Percentiles rank a stretch among this genome's conserved stretches.
These are phyloP conservation scores for Graphilbum ipis-grandicollis DNA, from an alignment of 2,329 filamentous ascomycete genomes.

Conservation along the genomic window DNA sequence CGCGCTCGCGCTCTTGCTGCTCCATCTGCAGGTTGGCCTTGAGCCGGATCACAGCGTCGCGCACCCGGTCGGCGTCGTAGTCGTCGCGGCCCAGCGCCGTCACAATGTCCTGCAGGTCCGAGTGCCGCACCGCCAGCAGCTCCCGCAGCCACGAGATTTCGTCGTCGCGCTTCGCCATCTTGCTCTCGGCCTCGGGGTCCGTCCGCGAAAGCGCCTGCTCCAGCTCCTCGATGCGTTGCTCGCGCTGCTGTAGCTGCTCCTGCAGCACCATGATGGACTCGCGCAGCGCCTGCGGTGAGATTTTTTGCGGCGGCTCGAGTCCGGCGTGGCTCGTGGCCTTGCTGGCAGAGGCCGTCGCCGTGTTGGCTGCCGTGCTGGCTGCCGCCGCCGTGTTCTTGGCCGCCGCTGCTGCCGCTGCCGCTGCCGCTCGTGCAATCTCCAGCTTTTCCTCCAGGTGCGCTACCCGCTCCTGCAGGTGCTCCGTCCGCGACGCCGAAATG, in stretches of 20 bases:
- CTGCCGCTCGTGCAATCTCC: neutral
- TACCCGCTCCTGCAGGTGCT: slow-evolving; percentile 75
- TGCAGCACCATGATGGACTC: slow-evolving; percentile 94
- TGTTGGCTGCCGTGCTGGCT: slow-evolving; percentile 14
- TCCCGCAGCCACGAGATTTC: slow-evolving; percentile 94
- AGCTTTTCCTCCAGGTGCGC: slow-evolving; percentile 53
- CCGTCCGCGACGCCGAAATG: slow-evolving; percentile 67
- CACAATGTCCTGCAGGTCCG: slow-evolving; percentile 87
- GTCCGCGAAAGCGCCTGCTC: slow-evolving; percentile 51
- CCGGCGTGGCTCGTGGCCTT: slow-evolving; percentile 20
- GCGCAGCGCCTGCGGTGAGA: slow-evolving; percentile 83
- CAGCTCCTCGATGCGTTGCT: slow-evolving; percentile 74
- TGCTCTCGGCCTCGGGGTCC: slow-evolving; percentile 62
- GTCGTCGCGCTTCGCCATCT: slow-evolving; percentile 80
- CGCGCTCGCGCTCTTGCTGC: slow-evolving; percentile 81
- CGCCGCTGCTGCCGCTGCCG: neutral
- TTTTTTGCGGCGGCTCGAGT: slow-evolving; percentile 55
- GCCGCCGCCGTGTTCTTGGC: neutral
- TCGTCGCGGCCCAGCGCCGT: slow-evolving; percentile 54
- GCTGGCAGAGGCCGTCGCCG: slow-evolving; percentile 7
- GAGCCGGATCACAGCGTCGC: slow-evolving; percentile 81
- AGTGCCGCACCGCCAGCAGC: slow-evolving; percentile 73
- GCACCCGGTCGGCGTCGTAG: slow-evolving; percentile 64
- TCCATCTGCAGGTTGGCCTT: slow-evolving; percentile 96
- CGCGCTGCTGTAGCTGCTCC: slow-evolving; percentile 89